Evolutionary conservation across 805 yeast genomes (phyloP).

Genomic region (Zygosaccharomyces bisporus): DNA sequence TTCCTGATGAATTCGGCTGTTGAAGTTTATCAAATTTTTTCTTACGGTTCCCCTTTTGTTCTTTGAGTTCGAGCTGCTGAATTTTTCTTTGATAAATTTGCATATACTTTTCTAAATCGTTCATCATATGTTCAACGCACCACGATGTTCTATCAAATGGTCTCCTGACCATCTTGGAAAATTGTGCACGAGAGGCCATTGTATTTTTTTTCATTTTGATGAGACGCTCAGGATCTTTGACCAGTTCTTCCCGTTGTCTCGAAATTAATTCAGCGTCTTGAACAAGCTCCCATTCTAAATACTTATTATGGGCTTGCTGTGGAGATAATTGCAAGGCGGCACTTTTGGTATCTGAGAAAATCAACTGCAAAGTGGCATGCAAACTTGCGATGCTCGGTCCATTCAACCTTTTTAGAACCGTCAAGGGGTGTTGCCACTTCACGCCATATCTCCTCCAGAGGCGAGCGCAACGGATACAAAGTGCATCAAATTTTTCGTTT

Average conservation of each 20-base stretch:
- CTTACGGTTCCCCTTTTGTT: not conserved
- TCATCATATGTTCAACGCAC: constrained; percentile 12
- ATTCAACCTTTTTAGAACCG: constrained; percentile 48
- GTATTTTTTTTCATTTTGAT: constrained; percentile 23
- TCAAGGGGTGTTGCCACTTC: constrained; percentile 76
- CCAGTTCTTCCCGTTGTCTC: constrained; percentile 43
- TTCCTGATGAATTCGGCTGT: not conserved
- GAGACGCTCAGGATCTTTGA: constrained; percentile 18
- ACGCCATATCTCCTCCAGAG: constrained; percentile 90
- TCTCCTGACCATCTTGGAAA: constrained; percentile 21
- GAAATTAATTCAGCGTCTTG: constrained; percentile 57
- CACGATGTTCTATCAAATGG: constrained; percentile 15
- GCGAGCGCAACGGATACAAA: constrained; percentile 84
- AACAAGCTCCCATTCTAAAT: constrained; percentile 62
- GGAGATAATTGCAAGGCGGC: constrained; percentile 18
- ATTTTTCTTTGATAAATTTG: not conserved
- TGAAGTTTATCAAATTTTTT: not conserved
- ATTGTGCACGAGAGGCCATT: constrained; percentile 21
- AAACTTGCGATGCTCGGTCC: constrained; percentile 23
- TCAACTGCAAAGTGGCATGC: constrained; percentile 15
- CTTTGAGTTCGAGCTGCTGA: not conserved
- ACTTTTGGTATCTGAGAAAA: constrained; percentile 21
- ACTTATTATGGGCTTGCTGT: constrained; percentile 35
- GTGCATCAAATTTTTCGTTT: constrained; percentile 45
- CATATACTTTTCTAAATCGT: constrained; percentile 20